phyloP scores from a whole-genome alignment of 2,329 filamentous ascomycete species.

The Truncatella angustata region DNA sequence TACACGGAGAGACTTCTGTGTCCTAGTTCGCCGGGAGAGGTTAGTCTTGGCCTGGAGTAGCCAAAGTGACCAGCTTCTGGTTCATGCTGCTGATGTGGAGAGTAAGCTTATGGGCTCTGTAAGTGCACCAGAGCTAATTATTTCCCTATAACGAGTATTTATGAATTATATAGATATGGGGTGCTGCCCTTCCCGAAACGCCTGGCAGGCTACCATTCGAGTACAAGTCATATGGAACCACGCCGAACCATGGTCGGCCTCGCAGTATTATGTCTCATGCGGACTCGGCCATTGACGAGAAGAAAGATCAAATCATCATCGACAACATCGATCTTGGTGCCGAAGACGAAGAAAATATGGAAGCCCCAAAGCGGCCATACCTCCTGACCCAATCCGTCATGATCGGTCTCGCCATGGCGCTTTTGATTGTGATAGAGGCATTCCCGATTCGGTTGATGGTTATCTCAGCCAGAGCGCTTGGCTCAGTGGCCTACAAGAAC shows the following conservation, averaged over 20 bases:
- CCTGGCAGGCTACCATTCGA: background rate
- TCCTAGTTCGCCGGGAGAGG: constrained; percentile 39
- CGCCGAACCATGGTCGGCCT: background rate
- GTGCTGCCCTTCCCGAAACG: constrained; percentile 14
- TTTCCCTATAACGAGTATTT: background rate
- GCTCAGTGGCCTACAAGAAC: constrained; percentile 13
- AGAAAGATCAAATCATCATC: constrained; percentile 1
- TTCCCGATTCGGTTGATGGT: constrained; percentile 1
- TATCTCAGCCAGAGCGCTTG: constrained; percentile 19
- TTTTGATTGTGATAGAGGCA: constrained; percentile 1
- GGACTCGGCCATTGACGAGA: background rate
- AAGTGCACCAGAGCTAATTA: constrained; percentile 13
- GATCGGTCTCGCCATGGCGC: constrained; percentile 1
- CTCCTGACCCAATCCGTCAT: constrained; percentile 6
- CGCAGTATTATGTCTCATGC: background rate
- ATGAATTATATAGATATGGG: constrained; percentile 9
- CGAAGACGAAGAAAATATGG: constrained; percentile 2
- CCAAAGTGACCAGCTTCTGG: constrained; percentile 36
- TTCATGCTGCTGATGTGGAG: constrained; percentile 33
- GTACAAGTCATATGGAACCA: background rate
- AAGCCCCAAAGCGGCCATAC: background rate
- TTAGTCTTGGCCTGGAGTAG: constrained; percentile 43
- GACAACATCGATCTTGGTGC: constrained; percentile 6
- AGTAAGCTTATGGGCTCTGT: constrained; percentile 31
- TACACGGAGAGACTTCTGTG: constrained; percentile 15